Percentiles rank a stretch among this genome's conserved stretches.
Evolutionary conservation across 2,329 filamentous ascomycete genomes (phyloP).

Genomic region (Ceratocystiopsis sp.): DNA sequence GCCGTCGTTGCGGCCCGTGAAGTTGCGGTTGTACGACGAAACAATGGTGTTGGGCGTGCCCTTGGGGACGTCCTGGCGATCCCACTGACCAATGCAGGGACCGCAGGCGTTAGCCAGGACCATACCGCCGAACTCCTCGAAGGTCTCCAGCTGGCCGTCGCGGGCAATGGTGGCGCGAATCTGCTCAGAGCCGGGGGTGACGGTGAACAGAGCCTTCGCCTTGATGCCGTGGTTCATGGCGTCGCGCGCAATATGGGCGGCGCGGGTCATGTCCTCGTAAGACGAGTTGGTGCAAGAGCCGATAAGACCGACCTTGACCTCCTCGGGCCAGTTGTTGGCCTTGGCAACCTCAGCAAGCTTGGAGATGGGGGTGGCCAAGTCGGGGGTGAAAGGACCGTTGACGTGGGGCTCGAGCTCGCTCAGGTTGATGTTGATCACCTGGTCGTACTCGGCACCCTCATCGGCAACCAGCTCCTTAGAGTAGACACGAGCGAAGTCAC

Average conservation of each 20-base stretch:
- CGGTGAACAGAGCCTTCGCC: conserved; percentile 82
- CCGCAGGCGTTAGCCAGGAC: conserved; percentile 92
- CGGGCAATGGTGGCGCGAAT: conserved; percentile 84
- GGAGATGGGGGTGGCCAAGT: conserved; percentile 93
- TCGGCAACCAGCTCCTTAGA: conserved; percentile 75
- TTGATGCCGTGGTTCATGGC: conserved; percentile 86
- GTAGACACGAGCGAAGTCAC: conserved; percentile 74
- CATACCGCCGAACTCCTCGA: conserved; percentile 90
- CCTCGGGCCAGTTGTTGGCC: conserved; percentile 88
- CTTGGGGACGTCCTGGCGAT: conserved; percentile 85
- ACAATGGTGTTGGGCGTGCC: conserved; percentile 91
- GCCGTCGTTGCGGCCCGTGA: conserved; percentile 78
- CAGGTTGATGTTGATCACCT: conserved; percentile 92
- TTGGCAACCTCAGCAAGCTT: conserved; percentile 93
- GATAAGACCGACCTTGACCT: conserved; percentile 91
- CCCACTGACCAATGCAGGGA: conserved; percentile 90
- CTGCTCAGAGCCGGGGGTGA: conserved; percentile 94
- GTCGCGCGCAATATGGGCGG: conserved; percentile 78
- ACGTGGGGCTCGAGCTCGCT: conserved; percentile 91
- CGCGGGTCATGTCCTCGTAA: conserved; percentile 82
- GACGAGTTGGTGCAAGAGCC: conserved; percentile 93
- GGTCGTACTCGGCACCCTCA: conserved; percentile 83
- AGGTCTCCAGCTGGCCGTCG: conserved; percentile 81
- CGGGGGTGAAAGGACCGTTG: conserved; percentile 97
- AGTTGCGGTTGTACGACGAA: conserved; percentile 99